These are phyloP conservation scores for Mycena vitilis DNA, from an alignment of 768 basidiomycete genomes.

Conservation along the genomic window DNA sequence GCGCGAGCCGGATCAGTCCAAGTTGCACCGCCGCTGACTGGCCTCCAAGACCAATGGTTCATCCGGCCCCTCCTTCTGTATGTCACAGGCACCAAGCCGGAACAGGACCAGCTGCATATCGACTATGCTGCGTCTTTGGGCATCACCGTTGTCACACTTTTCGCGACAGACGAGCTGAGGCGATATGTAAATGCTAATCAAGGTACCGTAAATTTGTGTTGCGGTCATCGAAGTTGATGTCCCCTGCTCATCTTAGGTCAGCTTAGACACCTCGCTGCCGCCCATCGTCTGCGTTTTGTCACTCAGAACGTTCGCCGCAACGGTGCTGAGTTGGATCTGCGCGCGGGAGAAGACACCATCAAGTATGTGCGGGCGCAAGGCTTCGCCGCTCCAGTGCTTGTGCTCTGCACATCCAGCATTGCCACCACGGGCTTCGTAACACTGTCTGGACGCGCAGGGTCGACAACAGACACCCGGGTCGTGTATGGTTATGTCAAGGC, in stretches of 20 bases:
- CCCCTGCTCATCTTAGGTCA: too few species aligned
- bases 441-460: constrained; percentile 16
- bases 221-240: too few species aligned
- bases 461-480: constrained; percentile 24
- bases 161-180: constrained; percentile 6
- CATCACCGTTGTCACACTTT: constrained; percentile 22
- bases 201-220: neutral
- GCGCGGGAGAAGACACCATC: constrained; percentile 19
- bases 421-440: constrained; percentile 15
- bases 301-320: constrained; percentile 22
- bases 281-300: constrained; percentile 26
- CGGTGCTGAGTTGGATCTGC: neutral
- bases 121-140: constrained; percentile 14
- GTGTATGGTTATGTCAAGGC: constrained; percentile 19
- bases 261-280: neutral
- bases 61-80: constrained; percentile 15
- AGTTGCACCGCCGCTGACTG: neutral
- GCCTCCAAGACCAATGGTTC: neutral
- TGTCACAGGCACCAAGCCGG: constrained; percentile 15
- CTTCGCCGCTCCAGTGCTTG: constrained; percentile 17
- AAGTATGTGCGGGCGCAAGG: constrained; percentile 14
- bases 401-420: constrained; percentile 18
- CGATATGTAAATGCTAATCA: constrained; percentile 10
- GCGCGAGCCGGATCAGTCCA: neutral
- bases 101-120: constrained; percentile 22